phyloP scores from a whole-genome alignment of 2,329 filamentous ascomycete genomes.

The Aspergillus latus region DNA sequence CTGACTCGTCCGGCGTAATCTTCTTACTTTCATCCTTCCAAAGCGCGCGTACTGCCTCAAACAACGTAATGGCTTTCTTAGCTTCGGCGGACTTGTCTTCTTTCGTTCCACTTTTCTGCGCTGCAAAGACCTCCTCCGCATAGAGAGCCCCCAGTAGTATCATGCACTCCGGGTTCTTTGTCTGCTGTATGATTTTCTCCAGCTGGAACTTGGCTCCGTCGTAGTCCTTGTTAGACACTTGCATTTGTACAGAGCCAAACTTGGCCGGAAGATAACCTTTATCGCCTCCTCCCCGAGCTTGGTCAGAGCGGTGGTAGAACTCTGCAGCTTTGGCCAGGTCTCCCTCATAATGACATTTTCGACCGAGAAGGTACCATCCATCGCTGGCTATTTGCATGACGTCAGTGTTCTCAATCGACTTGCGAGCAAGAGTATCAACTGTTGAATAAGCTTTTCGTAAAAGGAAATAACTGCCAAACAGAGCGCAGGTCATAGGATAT shows the following conservation, averaged over 20 bases:
- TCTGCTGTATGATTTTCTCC: slow-evolving; percentile 89
- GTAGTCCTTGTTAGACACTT: slow-evolving; percentile 77
- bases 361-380: slow-evolving; percentile 91
- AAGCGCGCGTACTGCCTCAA: slow-evolving; percentile 79
- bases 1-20: slow-evolving; percentile 74
- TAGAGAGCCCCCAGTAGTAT: slow-evolving; percentile 87
- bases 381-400: slow-evolving; percentile 96
- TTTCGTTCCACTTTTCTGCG: slow-evolving; percentile 73
- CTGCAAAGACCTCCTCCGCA: slow-evolving; percentile 88
- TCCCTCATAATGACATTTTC: slow-evolving; percentile 83
- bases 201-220: slow-evolving; percentile 90
- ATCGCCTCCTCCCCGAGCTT: slow-evolving; percentile 87
- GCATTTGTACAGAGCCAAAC: slow-evolving; percentile 87
- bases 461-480: slow-evolving; percentile 87
- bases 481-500: slow-evolving; percentile 82
- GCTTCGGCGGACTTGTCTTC: slow-evolving; percentile 84
- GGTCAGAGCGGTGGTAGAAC: slow-evolving; percentile 86
- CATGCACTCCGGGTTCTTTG: slow-evolving; percentile 83
- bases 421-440: slow-evolving; percentile 82
- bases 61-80: slow-evolving; percentile 79
- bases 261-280: slow-evolving; percentile 91
- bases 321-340: slow-evolving; percentile 74
- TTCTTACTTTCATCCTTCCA: slow-evolving; percentile 95
- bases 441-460: slow-evolving; percentile 76
- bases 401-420: slow-evolving; percentile 93